Base-by-base conservation (phyloP, 257 asterid genomes). In the Mentha longifolia region DNA sequence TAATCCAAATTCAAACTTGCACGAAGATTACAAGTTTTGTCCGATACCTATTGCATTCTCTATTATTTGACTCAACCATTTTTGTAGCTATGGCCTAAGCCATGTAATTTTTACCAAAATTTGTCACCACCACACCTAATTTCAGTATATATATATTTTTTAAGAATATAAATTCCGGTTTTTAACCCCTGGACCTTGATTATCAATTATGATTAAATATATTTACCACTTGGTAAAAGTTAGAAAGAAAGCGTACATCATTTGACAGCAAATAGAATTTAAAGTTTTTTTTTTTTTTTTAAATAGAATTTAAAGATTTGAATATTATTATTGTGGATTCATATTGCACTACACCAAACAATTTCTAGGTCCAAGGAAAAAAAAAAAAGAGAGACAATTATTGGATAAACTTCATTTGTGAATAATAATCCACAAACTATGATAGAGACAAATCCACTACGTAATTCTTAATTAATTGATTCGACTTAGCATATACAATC, bases 1-100 rank as follows among this genome's bases (percentile, higher is more conserved):
- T 41, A 57, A 63, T 39, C 25, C 64, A 62, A 25, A 16, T 22
- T 15, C 62, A 9, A 60, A 45, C 39, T 35, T 10, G 13, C 61
- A 74, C 17, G 22, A 64, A 42, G 62, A 61, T 74, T 33, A 55
- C 37, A 61, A 10, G 5, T 7, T 42, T 73, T 73, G 77, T 65
- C 77, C n/a, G 19, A 64, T 52, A 16, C 37, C 9, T 15, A 37
- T 30, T 66, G 41, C 68, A 22, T 59, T 17, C 47, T 52, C 16
- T 14, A 9, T 15, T 31, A 56, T 56, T 35, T 12, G 22, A 39
- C n/a, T 61, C 12, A 31, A 22, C 67, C 19, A 15, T 35, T 31
- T 61, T 6, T 35, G 31, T 3, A 35, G 28, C 49, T n/a, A 33
- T 1, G 8, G 13, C 31, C 31, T 28, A 28, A 3, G 31, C 66